Evolutionary conservation across 73 alveolate genomes (phyloP).

Genomic region (Urostyla sp.): DNA sequence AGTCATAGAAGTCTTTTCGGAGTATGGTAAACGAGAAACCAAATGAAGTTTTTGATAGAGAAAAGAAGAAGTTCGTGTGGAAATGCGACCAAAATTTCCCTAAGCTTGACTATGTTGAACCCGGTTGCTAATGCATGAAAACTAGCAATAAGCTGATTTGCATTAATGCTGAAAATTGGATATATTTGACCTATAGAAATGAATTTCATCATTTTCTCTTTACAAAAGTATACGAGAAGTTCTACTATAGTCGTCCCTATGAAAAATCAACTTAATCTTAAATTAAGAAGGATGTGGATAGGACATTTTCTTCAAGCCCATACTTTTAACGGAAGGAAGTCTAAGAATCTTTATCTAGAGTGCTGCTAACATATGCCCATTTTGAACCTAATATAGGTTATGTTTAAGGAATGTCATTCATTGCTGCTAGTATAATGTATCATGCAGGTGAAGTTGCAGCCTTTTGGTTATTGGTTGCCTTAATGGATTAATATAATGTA

Average conservation of each 20-base stretch:
- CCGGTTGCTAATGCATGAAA: neutral
- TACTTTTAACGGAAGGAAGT: neutral
- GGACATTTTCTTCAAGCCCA: neutral
- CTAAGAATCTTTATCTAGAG: neutral
- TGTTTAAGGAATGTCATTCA: constrained; percentile 78
- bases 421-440: constrained; percentile 68
- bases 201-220: constrained; percentile 4
- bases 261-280: neutral
- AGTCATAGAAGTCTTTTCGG: too few species aligned
- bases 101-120: neutral
- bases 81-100: neutral
- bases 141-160: neutral
- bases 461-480: constrained; percentile 68
- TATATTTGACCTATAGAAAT: neutral
- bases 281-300: constrained; percentile 34
- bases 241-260: constrained; percentile 1
- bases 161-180: constrained; percentile 7
- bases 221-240: constrained; percentile 17
- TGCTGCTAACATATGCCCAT: constrained; percentile 26
- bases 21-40: neutral
- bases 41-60: constrained; percentile 22
- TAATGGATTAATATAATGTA: constrained; percentile 67
- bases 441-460: constrained; percentile 80
- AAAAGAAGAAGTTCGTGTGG: neutral
- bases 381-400: constrained; percentile 58